A percentile compares a stretch with the other conserved stretches of the same genome.
Conservation (phyloP, 176 grass and related monocot genomes). For the Oryza australiensis region DNA sequence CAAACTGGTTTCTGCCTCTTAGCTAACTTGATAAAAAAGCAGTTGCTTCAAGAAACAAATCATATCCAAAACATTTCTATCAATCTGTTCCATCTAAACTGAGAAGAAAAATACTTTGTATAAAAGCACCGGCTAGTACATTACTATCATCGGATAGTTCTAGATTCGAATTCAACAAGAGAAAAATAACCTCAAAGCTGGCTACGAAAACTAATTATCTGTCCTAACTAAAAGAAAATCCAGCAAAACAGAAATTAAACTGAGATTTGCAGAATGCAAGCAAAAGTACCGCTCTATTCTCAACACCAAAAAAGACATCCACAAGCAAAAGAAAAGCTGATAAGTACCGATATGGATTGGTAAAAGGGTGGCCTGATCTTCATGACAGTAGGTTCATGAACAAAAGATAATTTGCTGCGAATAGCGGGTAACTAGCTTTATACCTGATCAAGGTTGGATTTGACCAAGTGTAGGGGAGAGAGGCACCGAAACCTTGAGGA, state of each 20-base stretch:
- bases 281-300: background rate
- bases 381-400: no score
- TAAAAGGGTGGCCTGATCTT: no score
- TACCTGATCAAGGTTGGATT: no score
- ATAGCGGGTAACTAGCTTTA: no score
- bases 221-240: background rate
- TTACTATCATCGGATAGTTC: background rate
- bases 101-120: background rate
- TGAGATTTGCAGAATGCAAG: slow-evolving; percentile 28
- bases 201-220: background rate
- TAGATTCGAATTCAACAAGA: background rate
- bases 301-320: background rate
- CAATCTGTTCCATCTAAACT: background rate
- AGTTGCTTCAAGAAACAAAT: background rate
- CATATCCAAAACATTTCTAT: background rate
- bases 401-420: no score
- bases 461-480: no score
- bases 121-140: background rate
- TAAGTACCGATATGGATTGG: no score
- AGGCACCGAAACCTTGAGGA: no score
- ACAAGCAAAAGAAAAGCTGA: background rate
- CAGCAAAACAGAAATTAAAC: background rate
- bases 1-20: background rate
- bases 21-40: background rate
- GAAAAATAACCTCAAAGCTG: background rate